These are phyloP conservation scores for Russula foetens DNA, from an alignment of 768 basidiomycete genomes.

Conservation along the genomic window DNA sequence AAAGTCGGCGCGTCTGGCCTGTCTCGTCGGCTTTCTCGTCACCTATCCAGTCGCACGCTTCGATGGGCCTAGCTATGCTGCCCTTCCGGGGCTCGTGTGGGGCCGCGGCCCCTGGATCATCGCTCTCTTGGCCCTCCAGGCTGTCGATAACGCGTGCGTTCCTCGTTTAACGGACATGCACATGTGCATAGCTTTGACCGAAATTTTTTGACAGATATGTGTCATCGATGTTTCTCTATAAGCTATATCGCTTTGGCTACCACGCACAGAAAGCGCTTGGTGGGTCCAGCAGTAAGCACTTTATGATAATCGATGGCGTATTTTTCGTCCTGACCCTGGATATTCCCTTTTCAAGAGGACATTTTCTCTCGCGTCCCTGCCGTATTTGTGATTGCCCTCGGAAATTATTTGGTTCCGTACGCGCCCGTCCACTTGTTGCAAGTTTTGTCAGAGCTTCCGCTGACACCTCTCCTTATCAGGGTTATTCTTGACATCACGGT, in stretches of 20 bases:
- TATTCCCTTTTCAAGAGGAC: conserved; percentile 1
- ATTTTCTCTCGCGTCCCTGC: conserved; percentile 16
- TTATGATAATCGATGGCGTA: neutral
- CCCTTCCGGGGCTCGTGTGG: conserved; percentile 11
- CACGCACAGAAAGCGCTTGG: conserved; percentile 2
- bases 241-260: conserved; percentile 14
- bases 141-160: conserved; percentile 16
- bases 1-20: conserved; percentile 13
- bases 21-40: conserved; percentile 12
- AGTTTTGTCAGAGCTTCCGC: neutral
- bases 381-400: conserved; percentile 15
- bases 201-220: conserved; percentile 9
- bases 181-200: neutral
- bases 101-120: conserved; percentile 15
- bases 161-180: neutral
- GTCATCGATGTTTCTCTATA: conserved; percentile 17
- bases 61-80: neutral
- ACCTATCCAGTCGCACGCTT: conserved; percentile 9
- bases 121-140: conserved; percentile 13
- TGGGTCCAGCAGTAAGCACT: conserved; percentile 4
- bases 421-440: neutral
- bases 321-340: neutral
- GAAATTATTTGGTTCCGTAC: conserved; percentile 19
- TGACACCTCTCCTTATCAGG: conserved; percentile 3
- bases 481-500: conserved; percentile 12